Evolutionary conservation across 139 green algal genomes (phyloP).

Genomic region (Penium margaritaceum): DNA sequence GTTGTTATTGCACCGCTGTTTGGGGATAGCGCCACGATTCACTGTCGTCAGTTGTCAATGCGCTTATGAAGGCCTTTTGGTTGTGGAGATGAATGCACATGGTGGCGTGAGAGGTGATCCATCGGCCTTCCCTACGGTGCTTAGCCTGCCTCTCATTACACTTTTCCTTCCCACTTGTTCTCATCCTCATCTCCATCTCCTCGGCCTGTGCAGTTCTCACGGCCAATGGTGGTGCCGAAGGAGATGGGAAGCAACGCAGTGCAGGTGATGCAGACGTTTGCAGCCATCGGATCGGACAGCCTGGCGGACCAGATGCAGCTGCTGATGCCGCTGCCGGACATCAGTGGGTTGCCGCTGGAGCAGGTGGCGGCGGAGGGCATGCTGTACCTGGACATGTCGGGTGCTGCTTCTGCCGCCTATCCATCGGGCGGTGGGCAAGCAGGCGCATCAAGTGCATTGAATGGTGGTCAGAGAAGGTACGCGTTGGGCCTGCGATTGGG

Average conservation of each 20-base stretch:
- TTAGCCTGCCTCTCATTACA: not conserved
- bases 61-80: no score
- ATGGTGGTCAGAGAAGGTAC: no score
- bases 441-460: no score
- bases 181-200: not conserved
- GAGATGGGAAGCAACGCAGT: conserved; percentile 23
- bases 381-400: conserved; percentile 16
- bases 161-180: not conserved
- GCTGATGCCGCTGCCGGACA: conserved; percentile 31
- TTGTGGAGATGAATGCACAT: no score
- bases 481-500: no score
- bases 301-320: not conserved
- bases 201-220: conserved; percentile 14
- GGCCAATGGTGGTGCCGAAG: conserved; percentile 27
- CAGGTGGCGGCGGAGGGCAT: conserved; percentile 27
- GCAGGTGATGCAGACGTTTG: conserved; percentile 35
- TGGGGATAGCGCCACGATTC: no score
- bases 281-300: not conserved
- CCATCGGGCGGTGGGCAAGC: no score
- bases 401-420: no score
- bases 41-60: no score
- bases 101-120: no score
- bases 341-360: conserved; percentile 19
- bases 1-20: no score
- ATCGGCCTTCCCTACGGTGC: not conserved